These are phyloP conservation scores for Candida tallmaniae DNA, from an alignment of 805 yeast species.

Conservation along the genomic window DNA sequence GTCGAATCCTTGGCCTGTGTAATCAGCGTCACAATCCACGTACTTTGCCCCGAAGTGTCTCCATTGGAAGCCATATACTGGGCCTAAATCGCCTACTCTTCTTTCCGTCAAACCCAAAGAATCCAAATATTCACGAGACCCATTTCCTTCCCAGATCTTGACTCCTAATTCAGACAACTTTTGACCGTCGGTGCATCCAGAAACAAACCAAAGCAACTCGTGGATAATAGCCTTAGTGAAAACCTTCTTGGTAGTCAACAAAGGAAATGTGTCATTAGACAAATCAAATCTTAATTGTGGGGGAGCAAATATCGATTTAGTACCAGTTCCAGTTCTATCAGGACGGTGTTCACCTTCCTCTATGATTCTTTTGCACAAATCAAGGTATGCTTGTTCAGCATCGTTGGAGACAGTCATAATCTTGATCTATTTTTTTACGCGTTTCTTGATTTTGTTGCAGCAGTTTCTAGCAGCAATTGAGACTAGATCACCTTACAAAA, in stretches of 20 bases:
- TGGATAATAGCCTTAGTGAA: slow-evolving; percentile 84
- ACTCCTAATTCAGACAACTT: slow-evolving; percentile 76
- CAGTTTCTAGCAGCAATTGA: too few relatives aligned
- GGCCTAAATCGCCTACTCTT: slow-evolving; percentile 93
- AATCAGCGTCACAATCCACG: slow-evolving; percentile 79
- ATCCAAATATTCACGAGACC: slow-evolving; percentile 87
- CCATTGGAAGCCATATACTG: slow-evolving; percentile 99
- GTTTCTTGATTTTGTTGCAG: too few relatives aligned
- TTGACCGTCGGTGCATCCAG: slow-evolving; percentile 87
- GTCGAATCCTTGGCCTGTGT: slow-evolving; percentile 83
- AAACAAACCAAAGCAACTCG: slow-evolving; percentile 89
- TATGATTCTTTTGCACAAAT: slow-evolving; percentile 72
- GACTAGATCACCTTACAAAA: too few relatives aligned
- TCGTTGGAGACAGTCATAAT: slow-evolving; percentile 30
- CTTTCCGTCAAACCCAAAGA: slow-evolving; percentile 73
- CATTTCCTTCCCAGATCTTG: slow-evolving; percentile 99
- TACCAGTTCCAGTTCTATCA: slow-evolving; percentile 98
- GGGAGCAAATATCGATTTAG: slow-evolving; percentile 86
- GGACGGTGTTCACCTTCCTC: slow-evolving; percentile 85
- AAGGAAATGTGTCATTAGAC: slow-evolving; percentile 70
- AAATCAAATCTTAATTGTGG: slow-evolving; percentile 87
- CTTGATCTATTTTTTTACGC: slow-evolving; percentile 1
- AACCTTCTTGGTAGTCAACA: slow-evolving; percentile 89
- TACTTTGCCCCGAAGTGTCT: slow-evolving; percentile 97
- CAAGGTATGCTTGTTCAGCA: slow-evolving; percentile 85